A percentile compares a stretch with the other conserved stretches of the same genome.
Evolutionary conservation across 2,329 filamentous ascomycete genomes (phyloP).

Genomic region (Botryosphaeria dothidea): DNA sequence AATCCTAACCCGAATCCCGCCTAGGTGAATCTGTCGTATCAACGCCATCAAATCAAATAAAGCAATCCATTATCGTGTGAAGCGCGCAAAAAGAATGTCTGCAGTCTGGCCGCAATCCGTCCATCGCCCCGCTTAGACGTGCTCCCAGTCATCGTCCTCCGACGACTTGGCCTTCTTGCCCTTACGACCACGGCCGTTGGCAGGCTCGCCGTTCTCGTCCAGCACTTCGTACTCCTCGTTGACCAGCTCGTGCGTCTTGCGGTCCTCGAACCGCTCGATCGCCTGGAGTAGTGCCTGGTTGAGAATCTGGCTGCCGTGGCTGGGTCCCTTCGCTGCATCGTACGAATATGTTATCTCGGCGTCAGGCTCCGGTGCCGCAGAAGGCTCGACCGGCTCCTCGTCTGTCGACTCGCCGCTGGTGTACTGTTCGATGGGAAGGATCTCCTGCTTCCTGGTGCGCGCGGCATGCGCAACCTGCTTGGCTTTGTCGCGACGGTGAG

Average conservation of each 20-base stretch:
- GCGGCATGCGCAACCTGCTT: constrained; percentile 7
- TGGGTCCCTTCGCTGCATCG: constrained; percentile 52
- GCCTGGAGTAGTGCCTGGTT: constrained; percentile 58
- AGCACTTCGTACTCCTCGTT: constrained; percentile 61
- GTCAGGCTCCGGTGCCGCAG: constrained; percentile 47
- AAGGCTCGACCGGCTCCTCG: constrained; percentile 46
- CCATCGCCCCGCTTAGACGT: constrained; percentile 32
- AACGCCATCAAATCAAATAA: not conserved
- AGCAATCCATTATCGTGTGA: constrained; percentile 1
- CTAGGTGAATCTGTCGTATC: not conserved
- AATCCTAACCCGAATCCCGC: not conserved
- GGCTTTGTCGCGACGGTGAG: constrained; percentile 14
- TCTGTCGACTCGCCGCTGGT: constrained; percentile 45
- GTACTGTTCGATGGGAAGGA: constrained; percentile 27
- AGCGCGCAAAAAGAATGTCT: constrained; percentile 14
- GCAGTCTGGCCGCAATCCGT: not conserved
- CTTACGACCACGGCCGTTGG: constrained; percentile 29
- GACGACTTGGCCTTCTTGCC: constrained; percentile 30
- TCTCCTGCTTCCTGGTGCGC: constrained; percentile 40
- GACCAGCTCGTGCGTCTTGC: constrained; percentile 61
- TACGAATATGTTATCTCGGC: constrained; percentile 56
- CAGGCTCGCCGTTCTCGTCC: constrained; percentile 43
- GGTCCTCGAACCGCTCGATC: constrained; percentile 60
- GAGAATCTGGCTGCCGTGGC: constrained; percentile 58
- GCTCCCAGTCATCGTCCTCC: constrained; percentile 44